Conservation (phyloP, 306 rosid species). For the Calophaca sinica region DNA sequence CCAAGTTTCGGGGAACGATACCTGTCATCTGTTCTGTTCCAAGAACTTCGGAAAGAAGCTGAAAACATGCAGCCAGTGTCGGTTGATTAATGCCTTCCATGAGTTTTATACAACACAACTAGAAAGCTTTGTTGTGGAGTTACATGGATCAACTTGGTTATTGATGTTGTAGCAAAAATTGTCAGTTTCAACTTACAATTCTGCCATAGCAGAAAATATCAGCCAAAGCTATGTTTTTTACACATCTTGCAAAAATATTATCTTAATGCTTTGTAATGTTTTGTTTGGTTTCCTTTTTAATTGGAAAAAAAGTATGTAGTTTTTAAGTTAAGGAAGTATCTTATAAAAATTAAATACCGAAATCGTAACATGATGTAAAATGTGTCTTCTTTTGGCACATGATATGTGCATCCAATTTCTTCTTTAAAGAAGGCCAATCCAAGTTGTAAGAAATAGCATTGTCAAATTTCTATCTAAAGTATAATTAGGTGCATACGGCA, state of each 20-base stretch:
- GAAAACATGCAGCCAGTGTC: slow-evolving; percentile 97
- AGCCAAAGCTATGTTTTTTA: slow-evolving; percentile 3
- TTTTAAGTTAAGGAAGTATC: not conserved
- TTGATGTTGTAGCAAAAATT: slow-evolving; percentile 33
- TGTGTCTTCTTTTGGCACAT: slow-evolving; percentile 33
- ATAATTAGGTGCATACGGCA: not conserved
- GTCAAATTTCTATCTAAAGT: slow-evolving; percentile 12
- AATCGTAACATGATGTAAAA: not conserved
- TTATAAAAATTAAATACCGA: not conserved
- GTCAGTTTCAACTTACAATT: slow-evolving; percentile 19
- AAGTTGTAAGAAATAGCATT: not conserved
- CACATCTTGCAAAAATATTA: slow-evolving; percentile 28
- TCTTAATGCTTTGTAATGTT: slow-evolving; percentile 22
- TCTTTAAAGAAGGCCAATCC: not conserved
- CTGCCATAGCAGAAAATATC: slow-evolving; percentile 18
- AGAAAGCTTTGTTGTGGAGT: slow-evolving; percentile 32
- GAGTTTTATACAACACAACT: not conserved
- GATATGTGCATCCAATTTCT: slow-evolving; percentile 11
- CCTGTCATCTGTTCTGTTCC: slow-evolving; percentile 85
- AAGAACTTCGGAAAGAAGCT: slow-evolving; percentile 84
- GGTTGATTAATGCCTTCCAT: slow-evolving; percentile 60
- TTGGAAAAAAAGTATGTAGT: slow-evolving; percentile 1
- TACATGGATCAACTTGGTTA: slow-evolving; percentile 38
- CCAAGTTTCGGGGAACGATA: slow-evolving; percentile 97
- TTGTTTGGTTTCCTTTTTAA: slow-evolving; percentile 11